Evolutionary conservation across 2,329 filamentous ascomycete species (phyloP).

Genomic region (Cercospora berteroae): DNA sequence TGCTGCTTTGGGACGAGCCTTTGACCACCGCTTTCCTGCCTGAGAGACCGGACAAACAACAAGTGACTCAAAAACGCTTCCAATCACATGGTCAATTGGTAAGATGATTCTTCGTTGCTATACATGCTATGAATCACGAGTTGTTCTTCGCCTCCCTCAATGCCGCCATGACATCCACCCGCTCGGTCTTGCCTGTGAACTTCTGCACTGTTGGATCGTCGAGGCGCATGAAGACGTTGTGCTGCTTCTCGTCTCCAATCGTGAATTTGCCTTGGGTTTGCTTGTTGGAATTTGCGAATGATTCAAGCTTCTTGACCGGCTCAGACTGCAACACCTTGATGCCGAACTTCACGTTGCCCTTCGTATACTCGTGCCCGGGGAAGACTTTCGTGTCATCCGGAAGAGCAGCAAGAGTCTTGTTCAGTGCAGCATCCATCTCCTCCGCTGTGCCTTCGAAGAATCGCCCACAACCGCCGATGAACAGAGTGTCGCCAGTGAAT

Average conservation of each 20-base stretch:
- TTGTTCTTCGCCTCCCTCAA: slow-evolving; percentile 86
- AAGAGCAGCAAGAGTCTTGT: slow-evolving; percentile 74
- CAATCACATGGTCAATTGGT: neutral
- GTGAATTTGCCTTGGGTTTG: slow-evolving; percentile 95
- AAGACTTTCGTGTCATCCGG: slow-evolving; percentile 92
- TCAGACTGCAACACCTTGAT: slow-evolving; percentile 72
- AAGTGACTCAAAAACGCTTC: neutral
- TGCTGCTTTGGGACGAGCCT: neutral
- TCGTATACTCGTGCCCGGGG: slow-evolving; percentile 98
- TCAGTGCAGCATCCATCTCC: slow-evolving; percentile 92
- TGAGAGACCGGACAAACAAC: neutral
- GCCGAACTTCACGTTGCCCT: slow-evolving; percentile 87
- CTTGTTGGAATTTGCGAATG: slow-evolving; percentile 74
- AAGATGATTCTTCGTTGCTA: neutral
- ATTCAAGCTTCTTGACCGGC: slow-evolving; percentile 71
- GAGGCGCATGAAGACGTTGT: slow-evolving; percentile 96
- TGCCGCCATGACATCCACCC: slow-evolving; percentile 79
- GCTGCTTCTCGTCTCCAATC: slow-evolving; percentile 94
- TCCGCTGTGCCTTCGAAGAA: slow-evolving; percentile 91
- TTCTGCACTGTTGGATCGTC: slow-evolving; percentile 81
- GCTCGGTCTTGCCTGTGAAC: slow-evolving; percentile 74
- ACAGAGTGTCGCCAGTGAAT: slow-evolving; percentile 94
- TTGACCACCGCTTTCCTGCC: slow-evolving; percentile 1
- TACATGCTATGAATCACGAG: slow-evolving; percentile 25
- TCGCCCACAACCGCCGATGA: slow-evolving; percentile 89